A percentile compares a stretch with the other conserved stretches of the same genome.
phyloP scores from a whole-genome alignment of 805 yeast species.

The Metschnikowia kofuensis region DNA sequence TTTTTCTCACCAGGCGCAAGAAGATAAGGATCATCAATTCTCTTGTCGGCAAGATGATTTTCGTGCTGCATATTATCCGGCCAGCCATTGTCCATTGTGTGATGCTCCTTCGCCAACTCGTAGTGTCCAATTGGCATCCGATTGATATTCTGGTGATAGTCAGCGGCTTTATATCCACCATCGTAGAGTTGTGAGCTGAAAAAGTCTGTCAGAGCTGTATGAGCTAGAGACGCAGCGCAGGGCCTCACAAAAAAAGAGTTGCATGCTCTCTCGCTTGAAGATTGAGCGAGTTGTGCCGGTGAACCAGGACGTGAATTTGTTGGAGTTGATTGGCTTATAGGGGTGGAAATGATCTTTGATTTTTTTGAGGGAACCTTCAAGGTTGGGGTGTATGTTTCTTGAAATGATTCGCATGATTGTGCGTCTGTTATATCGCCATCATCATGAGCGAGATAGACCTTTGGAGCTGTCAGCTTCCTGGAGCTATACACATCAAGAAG shows the following conservation, averaged over 20 bases:
- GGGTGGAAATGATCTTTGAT: conserved; percentile 25
- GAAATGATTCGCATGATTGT: too few species aligned
- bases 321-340: conserved; percentile 43
- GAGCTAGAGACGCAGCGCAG: neutral
- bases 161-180: conserved; percentile 13
- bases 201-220: neutral
- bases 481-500: conserved; percentile 33
- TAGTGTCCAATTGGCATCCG: conserved; percentile 13
- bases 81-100: conserved; percentile 28
- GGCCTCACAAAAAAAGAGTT: conserved; percentile 45
- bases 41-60: conserved; percentile 36
- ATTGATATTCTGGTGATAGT: conserved; percentile 23
- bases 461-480: conserved; percentile 23
- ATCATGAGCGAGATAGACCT: conserved; percentile 9
- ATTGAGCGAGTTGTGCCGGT: conserved; percentile 22
- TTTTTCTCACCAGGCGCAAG: neutral
- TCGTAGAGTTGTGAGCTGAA: neutral
- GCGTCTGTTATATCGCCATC: neutral
- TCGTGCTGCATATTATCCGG: conserved; percentile 33
- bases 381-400: conserved; percentile 1
- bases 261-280: conserved; percentile 36
- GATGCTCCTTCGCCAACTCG: conserved; percentile 32
- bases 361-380: conserved; percentile 6
- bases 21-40: conserved; percentile 35
- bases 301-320: conserved; percentile 38